Evolutionary conservation across 345 rosid species (phyloP), one percentile per base, ranked within the genome.

Genomic region (Salix udensis): DNA sequence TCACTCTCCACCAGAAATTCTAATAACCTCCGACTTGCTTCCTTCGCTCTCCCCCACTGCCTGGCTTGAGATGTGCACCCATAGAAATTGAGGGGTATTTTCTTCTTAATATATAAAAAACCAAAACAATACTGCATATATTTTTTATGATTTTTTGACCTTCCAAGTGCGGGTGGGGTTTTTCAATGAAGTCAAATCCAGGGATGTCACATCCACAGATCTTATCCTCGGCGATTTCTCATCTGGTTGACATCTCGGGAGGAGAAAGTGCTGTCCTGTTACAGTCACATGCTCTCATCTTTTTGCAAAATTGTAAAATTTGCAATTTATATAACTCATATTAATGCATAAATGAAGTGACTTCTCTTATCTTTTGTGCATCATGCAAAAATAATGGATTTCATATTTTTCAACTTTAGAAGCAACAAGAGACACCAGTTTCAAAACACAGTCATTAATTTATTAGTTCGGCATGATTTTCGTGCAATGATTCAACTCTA

Each of bases 161-260:
- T 75, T 74, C 30, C 18, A 42, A 55, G 73, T 70, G 77, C 77
- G 58, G 55, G 60, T 3, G 68, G 61, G 23, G 66, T 34, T 42
- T 12, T 2, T 34, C 44, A 66, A 70, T 46, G n/a, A 68, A 74
- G 87, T 78, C 84, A 82, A 81, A 85, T 82, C 87, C 73, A 70
- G 74, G 69, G 61, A 79, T 71, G 89, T 87, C 90, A 78, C 87
- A 78, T 87, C 89, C 76, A 62, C 84, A 80, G 84, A 78, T 83
- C 82, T 83, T 81, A 88, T 88, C 88, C 88, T 85, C 85, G 89
- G 78, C 79, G 87, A 84, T 88, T 79, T 81, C 90, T 85, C 85
- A 82, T 86, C 88, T 80, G 88, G 74, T 88, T 83, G 68, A 77
- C 82, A 85, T 88, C 88, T 81, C 71, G 76, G 42, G 86, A 82